Evolutionary conservation across 2,329 filamentous ascomycete genomes (phyloP).

Genomic region (Aphanocladium album): DNA sequence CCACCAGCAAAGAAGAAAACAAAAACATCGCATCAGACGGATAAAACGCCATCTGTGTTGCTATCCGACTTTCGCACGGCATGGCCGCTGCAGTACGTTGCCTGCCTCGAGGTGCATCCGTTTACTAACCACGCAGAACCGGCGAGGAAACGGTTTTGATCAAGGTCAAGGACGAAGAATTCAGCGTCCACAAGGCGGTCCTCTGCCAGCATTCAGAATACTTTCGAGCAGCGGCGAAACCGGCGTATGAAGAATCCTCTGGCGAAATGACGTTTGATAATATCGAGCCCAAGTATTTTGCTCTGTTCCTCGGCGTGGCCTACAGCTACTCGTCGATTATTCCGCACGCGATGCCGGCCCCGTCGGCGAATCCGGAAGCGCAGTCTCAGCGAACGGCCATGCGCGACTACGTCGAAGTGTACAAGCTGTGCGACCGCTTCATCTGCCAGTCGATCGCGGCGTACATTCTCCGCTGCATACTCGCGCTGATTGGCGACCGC

Average conservation of each 20-base stretch:
- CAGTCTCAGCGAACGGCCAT: conserved; percentile 23
- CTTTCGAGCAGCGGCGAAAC: conserved; percentile 25
- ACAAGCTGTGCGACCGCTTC: conserved; percentile 33
- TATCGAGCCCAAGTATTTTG: conserved; percentile 29
- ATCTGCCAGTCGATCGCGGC: conserved; percentile 25
- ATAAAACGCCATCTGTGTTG: conserved; percentile 21
- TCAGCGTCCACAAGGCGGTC: conserved; percentile 26
- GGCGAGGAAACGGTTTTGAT: conserved; percentile 28
- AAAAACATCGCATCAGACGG: conserved; percentile 16
- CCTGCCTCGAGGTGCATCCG: background rate
- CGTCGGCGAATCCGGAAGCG: conserved; percentile 22
- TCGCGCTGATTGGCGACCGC: conserved; percentile 25
- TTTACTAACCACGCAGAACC: conserved; percentile 18
- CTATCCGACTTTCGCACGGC: conserved; percentile 27
- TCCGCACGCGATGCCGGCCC: conserved; percentile 23
- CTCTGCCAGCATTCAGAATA: conserved; percentile 30
- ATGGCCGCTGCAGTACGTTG: conserved; percentile 30
- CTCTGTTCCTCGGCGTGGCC: conserved; percentile 30
- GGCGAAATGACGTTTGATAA: conserved; percentile 27
- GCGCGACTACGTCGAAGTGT: conserved; percentile 30
- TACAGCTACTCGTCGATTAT: conserved; percentile 31
- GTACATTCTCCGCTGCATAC: conserved; percentile 27
- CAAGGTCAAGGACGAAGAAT: conserved; percentile 24
- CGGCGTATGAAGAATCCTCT: conserved; percentile 24
- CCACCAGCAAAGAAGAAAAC: conserved; percentile 22